Base-by-base conservation (phyloP, 768 basidiomycete genomes). In the Pleurotus platypus region DNA sequence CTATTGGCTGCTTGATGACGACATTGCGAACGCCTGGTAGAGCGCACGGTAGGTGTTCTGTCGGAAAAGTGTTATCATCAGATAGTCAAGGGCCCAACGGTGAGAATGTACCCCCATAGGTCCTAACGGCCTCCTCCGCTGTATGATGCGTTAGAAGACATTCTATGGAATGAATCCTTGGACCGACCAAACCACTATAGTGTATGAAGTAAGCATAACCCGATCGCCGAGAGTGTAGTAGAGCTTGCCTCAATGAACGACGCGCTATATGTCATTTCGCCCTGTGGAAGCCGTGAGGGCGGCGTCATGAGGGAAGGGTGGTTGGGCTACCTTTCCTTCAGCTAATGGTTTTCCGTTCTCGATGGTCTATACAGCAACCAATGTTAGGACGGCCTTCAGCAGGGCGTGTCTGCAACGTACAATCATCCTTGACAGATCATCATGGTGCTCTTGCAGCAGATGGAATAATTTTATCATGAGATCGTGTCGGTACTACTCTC, bases 291-390 rank as follows among this genome's bases (percentile, higher is more conserved):
- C 26, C 58, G 50, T 56, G 20, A 27, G 53, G 15, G 39, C 30
- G n/a, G 16, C 38, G 16, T 51, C 18, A 39, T 45, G 9, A 56
- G 9, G 49, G 8, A 27, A 6, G 22, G 18, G 5, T 26, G 20
- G 39, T 26, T 55, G 47, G 48, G 26, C 42, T 60, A 89, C 90
- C 82, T 90, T 89, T 37, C 83, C 90, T 62, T 98, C 94, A 0
- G 77, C 74, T 45, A 97, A 74, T 6, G 94, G 81, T 74, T 98
- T 99, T 37, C 97, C 97, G 66, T 99, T 99, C 75, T 99, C 97
- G 58, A 94, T 73, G 5, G 93, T 95, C 92, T 93, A 69, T 15
- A 11, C 24, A 39, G 39, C 38, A 55, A 50, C 68, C 69, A 68
- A 69, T 66, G 64, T 65, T 62, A 68, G 57, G 12, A 56, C 46